These are phyloP conservation scores for Heterobasidion parviporum DNA, from an alignment of 1,284 basidiomycete species.

Conservation along the genomic window DNA sequence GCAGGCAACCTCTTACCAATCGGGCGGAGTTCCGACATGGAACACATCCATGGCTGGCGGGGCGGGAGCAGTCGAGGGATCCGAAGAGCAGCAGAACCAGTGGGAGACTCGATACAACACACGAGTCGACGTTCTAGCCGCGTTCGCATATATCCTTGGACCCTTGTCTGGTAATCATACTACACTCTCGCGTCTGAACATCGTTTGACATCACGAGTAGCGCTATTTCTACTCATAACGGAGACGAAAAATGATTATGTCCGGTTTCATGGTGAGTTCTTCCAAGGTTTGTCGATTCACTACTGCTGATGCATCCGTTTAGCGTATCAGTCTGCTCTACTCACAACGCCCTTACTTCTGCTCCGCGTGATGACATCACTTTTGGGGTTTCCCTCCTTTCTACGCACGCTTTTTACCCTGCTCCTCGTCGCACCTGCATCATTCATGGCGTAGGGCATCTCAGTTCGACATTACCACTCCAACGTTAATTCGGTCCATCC, in stretches of 20 bases:
- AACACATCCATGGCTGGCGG: constrained; percentile 36
- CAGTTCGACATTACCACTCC: background rate
- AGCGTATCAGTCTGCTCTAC: constrained; percentile 77
- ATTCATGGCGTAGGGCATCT: constrained; percentile 51
- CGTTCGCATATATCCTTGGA: constrained; percentile 62
- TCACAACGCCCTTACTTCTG: constrained; percentile 58
- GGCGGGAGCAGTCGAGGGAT: constrained; percentile 29
- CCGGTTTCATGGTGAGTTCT: constrained; percentile 62
- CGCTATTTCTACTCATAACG: constrained; percentile 58
- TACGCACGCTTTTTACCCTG: constrained; percentile 38
- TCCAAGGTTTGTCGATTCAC: background rate
- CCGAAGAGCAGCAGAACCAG: constrained; percentile 47
- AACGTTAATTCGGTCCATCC: constrained; percentile 8
- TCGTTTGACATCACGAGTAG: constrained; percentile 27
- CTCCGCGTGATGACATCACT: constrained; percentile 52
- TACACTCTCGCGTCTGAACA: background rate
- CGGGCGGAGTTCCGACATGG: constrained; percentile 58
- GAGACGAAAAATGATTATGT: constrained; percentile 79
- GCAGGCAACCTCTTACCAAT: constrained; percentile 53
- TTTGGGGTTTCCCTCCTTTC: constrained; percentile 38
- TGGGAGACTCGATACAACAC: constrained; percentile 70
- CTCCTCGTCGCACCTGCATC: constrained; percentile 30
- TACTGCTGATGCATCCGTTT: constrained; percentile 7
- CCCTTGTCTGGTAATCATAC: constrained; percentile 55
- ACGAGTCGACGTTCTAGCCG: constrained; percentile 66